These are phyloP conservation scores for Dactylis glomerata DNA, from an alignment of 176 grass and related monocot genomes.

Conservation along the genomic window DNA sequence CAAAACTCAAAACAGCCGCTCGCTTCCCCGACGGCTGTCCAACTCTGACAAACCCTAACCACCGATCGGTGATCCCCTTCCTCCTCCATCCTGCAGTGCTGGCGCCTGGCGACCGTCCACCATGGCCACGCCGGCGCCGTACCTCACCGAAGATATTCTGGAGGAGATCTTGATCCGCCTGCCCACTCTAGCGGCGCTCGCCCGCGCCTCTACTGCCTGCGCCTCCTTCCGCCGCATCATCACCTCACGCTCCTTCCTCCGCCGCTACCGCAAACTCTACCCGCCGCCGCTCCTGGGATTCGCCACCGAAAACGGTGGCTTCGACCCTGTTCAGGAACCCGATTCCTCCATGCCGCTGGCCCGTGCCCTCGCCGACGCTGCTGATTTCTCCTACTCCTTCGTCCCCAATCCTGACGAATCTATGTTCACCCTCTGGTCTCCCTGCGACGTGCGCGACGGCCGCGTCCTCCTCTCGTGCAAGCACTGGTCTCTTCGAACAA, in stretches of 20 bases:
- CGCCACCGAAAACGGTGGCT: not conserved
- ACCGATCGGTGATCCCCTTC: not conserved
- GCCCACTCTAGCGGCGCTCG: not conserved
- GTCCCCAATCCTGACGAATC: not conserved
- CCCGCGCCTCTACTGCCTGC: not conserved
- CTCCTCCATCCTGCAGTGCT: not conserved
- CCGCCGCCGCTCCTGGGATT: conserved; percentile 10
- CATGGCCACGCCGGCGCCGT: not conserved
- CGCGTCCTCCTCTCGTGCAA: not conserved
- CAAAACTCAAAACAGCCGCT: not conserved
- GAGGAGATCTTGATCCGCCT: conserved; percentile 10
- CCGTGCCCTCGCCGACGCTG: not conserved
- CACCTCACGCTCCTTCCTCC: not conserved
- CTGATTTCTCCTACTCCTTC: conserved; percentile 7
- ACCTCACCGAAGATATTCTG: not conserved
- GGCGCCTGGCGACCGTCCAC: not conserved
- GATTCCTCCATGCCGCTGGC: not conserved
- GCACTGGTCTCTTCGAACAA: not conserved
- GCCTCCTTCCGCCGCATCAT: not conserved
- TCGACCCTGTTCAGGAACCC: not conserved
- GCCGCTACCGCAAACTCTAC: not conserved
- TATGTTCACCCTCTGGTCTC: not conserved
- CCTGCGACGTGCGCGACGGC: not conserved
- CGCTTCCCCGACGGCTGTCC: not conserved
- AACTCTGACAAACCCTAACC: not conserved